A percentile compares a stretch with the other conserved stretches of the same genome.
phyloP scores from a whole-genome alignment of 2,329 filamentous ascomycete species.

The Xylaria sp. region DNA sequence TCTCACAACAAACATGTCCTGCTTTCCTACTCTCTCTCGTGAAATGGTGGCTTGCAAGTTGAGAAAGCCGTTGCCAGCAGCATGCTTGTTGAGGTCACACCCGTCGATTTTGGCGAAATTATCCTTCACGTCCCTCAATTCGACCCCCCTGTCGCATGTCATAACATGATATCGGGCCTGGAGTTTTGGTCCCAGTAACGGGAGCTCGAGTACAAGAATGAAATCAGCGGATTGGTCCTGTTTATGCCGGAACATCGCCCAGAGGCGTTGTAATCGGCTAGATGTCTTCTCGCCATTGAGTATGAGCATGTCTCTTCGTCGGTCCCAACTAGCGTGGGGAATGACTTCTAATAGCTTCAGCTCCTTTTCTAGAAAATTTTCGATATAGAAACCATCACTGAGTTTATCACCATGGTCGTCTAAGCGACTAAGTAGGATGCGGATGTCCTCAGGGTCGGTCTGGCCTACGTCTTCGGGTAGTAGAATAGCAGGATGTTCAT shows the following conservation, averaged over 20 bases:
- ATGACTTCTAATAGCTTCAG: neutral
- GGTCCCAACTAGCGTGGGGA: neutral
- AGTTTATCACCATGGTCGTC: neutral
- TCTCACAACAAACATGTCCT: constrained; percentile 5
- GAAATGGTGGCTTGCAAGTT: neutral
- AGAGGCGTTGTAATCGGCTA: neutral
- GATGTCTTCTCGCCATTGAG: neutral
- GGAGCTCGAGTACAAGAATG: neutral
- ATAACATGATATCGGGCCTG: neutral
- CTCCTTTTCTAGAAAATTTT: neutral
- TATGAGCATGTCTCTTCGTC: neutral
- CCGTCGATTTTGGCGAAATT: neutral
- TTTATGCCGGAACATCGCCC: neutral
- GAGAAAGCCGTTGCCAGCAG: neutral
- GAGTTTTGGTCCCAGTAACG: neutral
- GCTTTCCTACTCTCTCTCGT: neutral
- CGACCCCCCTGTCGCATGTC: neutral
- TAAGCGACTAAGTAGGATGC: neutral
- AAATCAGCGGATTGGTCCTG: neutral
- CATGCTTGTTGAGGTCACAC: neutral
- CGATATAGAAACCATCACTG: neutral
- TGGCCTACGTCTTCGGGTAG: neutral
- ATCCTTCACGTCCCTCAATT: neutral
- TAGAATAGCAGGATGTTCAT: neutral
- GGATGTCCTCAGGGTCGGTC: neutral